These are phyloP conservation scores for Ramaria rubella DNA, from an alignment of 768 basidiomycete genomes.

Conservation along the genomic window DNA sequence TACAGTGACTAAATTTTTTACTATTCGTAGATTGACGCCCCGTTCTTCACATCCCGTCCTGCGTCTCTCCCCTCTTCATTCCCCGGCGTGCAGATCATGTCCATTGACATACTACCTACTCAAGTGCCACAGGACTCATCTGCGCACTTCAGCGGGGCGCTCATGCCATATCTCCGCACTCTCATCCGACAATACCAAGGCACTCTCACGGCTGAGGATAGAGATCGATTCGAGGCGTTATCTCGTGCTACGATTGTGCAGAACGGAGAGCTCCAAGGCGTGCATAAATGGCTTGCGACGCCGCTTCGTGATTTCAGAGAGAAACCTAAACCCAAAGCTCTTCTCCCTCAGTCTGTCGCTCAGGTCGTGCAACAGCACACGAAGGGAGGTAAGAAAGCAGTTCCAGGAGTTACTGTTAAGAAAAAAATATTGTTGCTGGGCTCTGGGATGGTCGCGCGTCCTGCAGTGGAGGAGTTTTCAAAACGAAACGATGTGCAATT, in stretches of 20 bases:
- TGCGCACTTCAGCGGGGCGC: slow-evolving; percentile 57
- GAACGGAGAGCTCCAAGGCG: slow-evolving; percentile 45
- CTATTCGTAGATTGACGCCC: slow-evolving; percentile 32
- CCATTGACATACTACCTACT: slow-evolving; percentile 87
- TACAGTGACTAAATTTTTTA: neutral
- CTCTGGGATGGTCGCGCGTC: slow-evolving; percentile 93
- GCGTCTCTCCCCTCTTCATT: slow-evolving; percentile 36
- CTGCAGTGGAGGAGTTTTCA: slow-evolving; percentile 72
- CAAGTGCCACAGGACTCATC: slow-evolving; percentile 80
- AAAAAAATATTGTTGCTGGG: slow-evolving; percentile 78
- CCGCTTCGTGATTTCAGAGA: slow-evolving; percentile 42
- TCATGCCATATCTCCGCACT: slow-evolving; percentile 62
- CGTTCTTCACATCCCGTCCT: slow-evolving; percentile 54
- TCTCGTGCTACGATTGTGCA: slow-evolving; percentile 65
- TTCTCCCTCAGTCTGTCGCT: neutral
- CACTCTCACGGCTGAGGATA: slow-evolving; percentile 14
- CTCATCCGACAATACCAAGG: slow-evolving; percentile 41
- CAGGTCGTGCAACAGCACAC: neutral
- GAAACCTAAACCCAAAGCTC: neutral
- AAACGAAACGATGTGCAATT: slow-evolving; percentile 57
- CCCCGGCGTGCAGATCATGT: slow-evolving; percentile 67
- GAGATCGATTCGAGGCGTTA: slow-evolving; percentile 38
- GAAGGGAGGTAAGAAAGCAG: neutral
- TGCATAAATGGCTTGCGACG: slow-evolving; percentile 53
- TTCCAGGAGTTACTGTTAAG: neutral